phyloP scores from a whole-genome alignment of 2,329 filamentous ascomycete species.

The Tolypocladium pustulatum region DNA sequence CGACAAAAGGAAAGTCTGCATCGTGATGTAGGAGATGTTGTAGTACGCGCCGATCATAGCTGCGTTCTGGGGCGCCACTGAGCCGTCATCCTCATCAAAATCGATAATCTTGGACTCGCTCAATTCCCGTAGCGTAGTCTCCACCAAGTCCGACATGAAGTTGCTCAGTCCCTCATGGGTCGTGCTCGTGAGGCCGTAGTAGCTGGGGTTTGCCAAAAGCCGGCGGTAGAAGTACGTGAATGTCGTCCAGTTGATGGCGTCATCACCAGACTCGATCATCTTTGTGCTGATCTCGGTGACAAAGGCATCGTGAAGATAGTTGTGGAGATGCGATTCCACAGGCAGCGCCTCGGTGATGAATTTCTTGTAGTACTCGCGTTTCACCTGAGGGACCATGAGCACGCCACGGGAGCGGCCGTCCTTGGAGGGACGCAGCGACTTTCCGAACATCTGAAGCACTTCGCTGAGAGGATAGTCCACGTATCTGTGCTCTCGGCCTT shows the following conservation, averaged over 20 bases:
- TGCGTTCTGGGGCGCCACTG: conserved; percentile 79
- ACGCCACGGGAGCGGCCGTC: conserved; percentile 81
- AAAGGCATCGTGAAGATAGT: conserved; percentile 89
- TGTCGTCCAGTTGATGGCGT: conserved; percentile 96
- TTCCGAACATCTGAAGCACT: conserved; percentile 95
- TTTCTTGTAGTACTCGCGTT: conserved; percentile 97
- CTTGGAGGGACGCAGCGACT: conserved; percentile 67
- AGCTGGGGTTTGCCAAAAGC: conserved; percentile 89
- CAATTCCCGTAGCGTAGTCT: conserved; percentile 83
- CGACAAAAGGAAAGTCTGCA: conserved; percentile 96
- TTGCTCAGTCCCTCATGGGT: conserved; percentile 90
- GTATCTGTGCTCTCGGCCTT: conserved; percentile 93
- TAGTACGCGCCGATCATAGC: conserved; percentile 99
- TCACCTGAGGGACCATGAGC: conserved; percentile 91
- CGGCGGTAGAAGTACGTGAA: conserved; percentile 98
- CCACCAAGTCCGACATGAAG: conserved; percentile 88
- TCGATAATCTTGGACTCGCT: conserved; percentile 92
- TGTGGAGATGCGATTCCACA: conserved; percentile 87
- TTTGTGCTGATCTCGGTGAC: conserved; percentile 95
- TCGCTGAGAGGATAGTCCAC: conserved; percentile 93
- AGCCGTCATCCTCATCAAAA: conserved; percentile 87
- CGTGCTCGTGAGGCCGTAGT: conserved; percentile 81
- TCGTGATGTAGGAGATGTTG: conserved; percentile 98
- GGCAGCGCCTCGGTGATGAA: conserved; percentile 94
- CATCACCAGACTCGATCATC: conserved; percentile 89